Evolutionary conservation across 2,329 filamentous ascomycete species (phyloP), one percentile per base, ranked within the genome.

Genomic region (Chaetomium olivaceum): DNA sequence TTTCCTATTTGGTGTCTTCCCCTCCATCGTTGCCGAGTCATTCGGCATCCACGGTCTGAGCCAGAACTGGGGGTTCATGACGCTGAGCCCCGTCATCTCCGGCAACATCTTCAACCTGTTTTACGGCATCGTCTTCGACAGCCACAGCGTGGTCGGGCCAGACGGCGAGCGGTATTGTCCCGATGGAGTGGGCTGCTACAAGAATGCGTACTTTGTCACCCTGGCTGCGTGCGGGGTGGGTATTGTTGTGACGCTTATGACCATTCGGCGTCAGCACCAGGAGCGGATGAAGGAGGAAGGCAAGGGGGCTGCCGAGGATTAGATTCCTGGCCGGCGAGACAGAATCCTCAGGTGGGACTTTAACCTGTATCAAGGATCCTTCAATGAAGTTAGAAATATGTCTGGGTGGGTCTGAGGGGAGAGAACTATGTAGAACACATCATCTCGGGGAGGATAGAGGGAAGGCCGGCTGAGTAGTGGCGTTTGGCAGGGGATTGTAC

Each of bases 31-130:
- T 11, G 92, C 93, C 7, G 93, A 98, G 75, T 89, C 90, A 0
- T 99, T 99, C 76, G 95, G 95, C 8, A 90, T 97, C 29, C 85
- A 89, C 67, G 94, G 93, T 1, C 82, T 99, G 56, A 93, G 90
- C 63, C 92, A 97, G 75, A 99, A 98, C 74, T 99, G 95, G 94
- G 95, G 95, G 16, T 90, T 91, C 72, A 96, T 99, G 88, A 97
- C 92, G 0, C 81, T 97, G 57, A 90, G 92, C 2, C 93, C 94
- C 0, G 92, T 97, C 2, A 78, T 97, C 31, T 93, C 89, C 9
- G 93, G 92, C 58, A 96, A 98, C 72, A 77, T 97, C 25, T 98
- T 96, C 83, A 99, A 98, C 75, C 79, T 97, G 1, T 87, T 95
- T 65, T 99, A 98, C 75, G 95, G 95, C 58, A 79, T 77, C 19